phyloP scores from a whole-genome alignment of 2,329 filamentous ascomycete species.

The Fusarium nodosum region DNA sequence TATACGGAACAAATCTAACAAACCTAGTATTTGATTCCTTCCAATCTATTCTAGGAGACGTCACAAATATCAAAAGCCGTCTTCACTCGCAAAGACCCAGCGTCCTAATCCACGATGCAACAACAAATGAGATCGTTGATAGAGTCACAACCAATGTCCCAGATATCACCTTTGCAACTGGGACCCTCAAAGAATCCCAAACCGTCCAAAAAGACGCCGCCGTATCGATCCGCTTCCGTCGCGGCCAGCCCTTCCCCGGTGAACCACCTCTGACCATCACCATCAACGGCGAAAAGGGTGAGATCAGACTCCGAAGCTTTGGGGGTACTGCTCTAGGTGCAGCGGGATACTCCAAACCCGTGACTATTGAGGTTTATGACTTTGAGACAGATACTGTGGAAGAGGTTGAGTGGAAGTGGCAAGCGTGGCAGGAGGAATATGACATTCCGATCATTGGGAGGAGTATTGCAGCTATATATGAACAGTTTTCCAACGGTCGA shows the following conservation, averaged over 20 bases:
- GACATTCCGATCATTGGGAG: conserved; percentile 59
- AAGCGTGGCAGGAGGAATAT: conserved; percentile 60
- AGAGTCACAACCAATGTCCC: conserved; percentile 59
- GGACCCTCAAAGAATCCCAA: conserved; percentile 52
- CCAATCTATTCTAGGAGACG: conserved; percentile 62
- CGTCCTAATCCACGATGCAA: conserved; percentile 53
- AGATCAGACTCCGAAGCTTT: conserved; percentile 58
- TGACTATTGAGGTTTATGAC: conserved; percentile 66
- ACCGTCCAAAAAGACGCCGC: conserved; percentile 54
- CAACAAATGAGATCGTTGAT: conserved; percentile 51
- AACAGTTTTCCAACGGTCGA: conserved; percentile 61
- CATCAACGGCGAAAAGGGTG: conserved; percentile 66
- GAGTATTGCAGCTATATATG: conserved; percentile 69
- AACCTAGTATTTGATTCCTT: conserved; percentile 60
- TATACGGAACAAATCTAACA: neutral
- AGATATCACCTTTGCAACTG: conserved; percentile 58
- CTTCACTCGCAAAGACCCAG: conserved; percentile 62
- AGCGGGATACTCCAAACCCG: conserved; percentile 51
- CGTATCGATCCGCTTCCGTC: conserved; percentile 60
- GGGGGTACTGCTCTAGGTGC: conserved; percentile 51
- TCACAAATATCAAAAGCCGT: conserved; percentile 55
- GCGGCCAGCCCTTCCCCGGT: conserved; percentile 63
- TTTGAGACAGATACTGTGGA: conserved; percentile 61
- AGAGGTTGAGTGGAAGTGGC: conserved; percentile 60
- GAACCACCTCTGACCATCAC: conserved; percentile 63